Conservation (phyloP, 208 protist genomes). For the Acanthamoeba rhysodes region DNA sequence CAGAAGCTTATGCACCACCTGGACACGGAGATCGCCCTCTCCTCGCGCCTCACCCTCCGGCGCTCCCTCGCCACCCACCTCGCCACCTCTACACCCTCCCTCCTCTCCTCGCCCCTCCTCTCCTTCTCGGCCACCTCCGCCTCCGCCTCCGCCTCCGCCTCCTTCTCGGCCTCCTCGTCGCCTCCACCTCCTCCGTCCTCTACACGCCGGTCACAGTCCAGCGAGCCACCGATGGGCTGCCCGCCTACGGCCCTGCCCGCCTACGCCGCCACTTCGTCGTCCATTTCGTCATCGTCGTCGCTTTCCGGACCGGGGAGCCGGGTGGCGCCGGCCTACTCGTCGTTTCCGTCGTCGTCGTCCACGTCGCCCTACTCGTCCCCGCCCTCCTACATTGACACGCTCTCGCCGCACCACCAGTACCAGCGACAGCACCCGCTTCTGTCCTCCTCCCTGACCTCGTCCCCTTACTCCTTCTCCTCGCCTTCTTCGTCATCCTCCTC, state of each 20-base stretch:
- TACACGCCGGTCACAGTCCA: too few species aligned
- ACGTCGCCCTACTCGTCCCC: slow-evolving; percentile 6
- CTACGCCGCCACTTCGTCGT: too few species aligned
- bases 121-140: background rate
- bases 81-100: background rate
- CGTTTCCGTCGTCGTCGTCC: slow-evolving; percentile 14
- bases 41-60: slow-evolving; percentile 16
- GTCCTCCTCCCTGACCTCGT: too few species aligned
- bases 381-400: slow-evolving; percentile 27
- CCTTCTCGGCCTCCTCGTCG: background rate
- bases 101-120: too few species aligned
- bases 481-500: background rate
- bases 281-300: too few species aligned
- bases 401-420: background rate
- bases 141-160: background rate
- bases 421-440: too few species aligned
- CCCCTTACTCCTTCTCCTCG: background rate
- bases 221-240: too few species aligned
- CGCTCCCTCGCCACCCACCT: background rate
- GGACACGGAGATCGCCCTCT: slow-evolving; percentile 48
- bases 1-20: slow-evolving; percentile 49
- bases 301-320: too few species aligned
- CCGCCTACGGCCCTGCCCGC: too few species aligned
- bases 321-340: background rate
- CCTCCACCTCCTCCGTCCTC: too few species aligned